A percentile compares a stretch with the other conserved stretches of the same genome.
phyloP scores from a whole-genome alignment of 352 stramenopile species.

The Phytophthora hibernalis region DNA sequence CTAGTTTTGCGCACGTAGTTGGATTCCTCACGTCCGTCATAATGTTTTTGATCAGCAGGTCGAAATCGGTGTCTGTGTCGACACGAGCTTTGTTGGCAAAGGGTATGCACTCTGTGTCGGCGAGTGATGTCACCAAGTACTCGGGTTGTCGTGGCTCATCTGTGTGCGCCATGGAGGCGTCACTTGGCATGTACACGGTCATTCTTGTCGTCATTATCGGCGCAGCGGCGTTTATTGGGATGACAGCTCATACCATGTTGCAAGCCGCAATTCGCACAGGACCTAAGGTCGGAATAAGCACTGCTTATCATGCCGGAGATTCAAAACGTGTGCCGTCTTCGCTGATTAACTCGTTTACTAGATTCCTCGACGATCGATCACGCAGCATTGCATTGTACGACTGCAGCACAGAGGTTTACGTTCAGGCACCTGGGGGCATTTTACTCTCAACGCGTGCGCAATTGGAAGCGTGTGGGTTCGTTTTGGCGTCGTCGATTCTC shows the following conservation, averaged over 20 bases:
- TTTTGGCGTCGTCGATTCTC: constrained; percentile 39
- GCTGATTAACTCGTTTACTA: constrained; percentile 43
- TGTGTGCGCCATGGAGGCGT: constrained; percentile 37
- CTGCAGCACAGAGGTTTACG: constrained; percentile 40
- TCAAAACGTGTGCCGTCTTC: constrained; percentile 4
- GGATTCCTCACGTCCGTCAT: constrained; percentile 32
- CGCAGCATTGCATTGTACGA: constrained; percentile 38
- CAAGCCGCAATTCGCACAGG: constrained; percentile 10
- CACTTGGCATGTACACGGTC: constrained; percentile 28
- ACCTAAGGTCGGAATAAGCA: constrained; percentile 10
- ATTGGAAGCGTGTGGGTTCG: constrained; percentile 42
- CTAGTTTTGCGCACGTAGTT: constrained; percentile 43
- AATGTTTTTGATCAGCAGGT: constrained; percentile 28
- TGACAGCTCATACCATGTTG: constrained; percentile 28
- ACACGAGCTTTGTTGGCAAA: constrained; percentile 26
- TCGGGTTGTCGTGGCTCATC: constrained; percentile 43
- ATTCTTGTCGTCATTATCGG: constrained; percentile 31
- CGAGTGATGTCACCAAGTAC: constrained; percentile 32
- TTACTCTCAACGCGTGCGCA: constrained; percentile 42
- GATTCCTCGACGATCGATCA: constrained; percentile 47
- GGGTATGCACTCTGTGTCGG: constrained; percentile 37
- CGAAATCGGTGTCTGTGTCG: constrained; percentile 4
- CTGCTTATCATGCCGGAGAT: neutral
- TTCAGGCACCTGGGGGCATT: constrained; percentile 9
- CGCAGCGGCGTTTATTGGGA: constrained; percentile 10